Evolutionary conservation across 225 moss, liverwort and hornwort species (phyloP).

Genomic region (Asterella californica): DNA sequence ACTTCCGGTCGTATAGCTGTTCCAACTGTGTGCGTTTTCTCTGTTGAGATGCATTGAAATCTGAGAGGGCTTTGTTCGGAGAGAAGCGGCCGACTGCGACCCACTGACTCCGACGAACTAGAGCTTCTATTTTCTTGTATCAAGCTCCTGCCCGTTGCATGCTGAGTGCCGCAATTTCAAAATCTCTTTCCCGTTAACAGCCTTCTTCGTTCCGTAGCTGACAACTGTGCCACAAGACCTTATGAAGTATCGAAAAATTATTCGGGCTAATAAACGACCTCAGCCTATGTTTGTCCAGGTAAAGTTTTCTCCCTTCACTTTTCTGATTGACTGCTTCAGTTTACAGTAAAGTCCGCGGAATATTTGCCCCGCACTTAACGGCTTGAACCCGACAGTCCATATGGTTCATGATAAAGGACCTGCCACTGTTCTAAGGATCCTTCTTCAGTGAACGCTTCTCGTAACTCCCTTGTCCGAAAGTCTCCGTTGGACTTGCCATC

Average conservation of each 20-base stretch:
- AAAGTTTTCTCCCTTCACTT: neutral
- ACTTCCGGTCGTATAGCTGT: too few species aligned
- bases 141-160: neutral
- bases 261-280: slow-evolving; percentile 1
- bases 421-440: neutral
- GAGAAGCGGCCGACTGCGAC: neutral
- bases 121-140: neutral
- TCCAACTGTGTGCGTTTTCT: neutral
- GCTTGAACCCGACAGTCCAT: neutral
- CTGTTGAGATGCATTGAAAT: neutral
- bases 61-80: neutral
- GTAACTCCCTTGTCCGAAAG: too few species aligned
- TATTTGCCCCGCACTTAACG: too few species aligned
- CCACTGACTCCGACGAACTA: neutral
- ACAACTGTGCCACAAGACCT: slow-evolving; percentile 1
- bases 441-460: too few species aligned
- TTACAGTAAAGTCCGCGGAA: neutral
- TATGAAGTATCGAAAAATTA: slow-evolving; percentile 3
- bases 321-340: neutral
- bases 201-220: neutral
- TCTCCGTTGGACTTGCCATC: too few species aligned
- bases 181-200: neutral
- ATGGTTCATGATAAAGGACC: neutral
- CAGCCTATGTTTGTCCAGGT: slow-evolving; percentile 14
- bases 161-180: neutral